Conservation (phyloP, 1,284 basidiomycete species). For the Singerocomus inundabilis region DNA sequence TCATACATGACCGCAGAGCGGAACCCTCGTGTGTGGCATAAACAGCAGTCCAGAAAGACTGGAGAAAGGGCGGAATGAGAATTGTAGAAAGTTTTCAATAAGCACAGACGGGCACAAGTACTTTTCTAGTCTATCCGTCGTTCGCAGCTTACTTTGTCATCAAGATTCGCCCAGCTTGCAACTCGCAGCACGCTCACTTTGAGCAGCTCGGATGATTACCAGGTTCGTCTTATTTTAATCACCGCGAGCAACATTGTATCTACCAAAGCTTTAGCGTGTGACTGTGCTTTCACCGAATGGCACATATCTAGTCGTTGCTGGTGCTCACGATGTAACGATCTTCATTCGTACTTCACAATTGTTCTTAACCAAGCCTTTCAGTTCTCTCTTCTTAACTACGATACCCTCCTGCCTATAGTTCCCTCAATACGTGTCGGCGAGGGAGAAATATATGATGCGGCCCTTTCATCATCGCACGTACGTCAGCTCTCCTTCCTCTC, state of each 20-base stretch:
- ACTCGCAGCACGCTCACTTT: constrained; percentile 63
- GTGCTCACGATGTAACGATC: constrained; percentile 55
- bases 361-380: constrained; percentile 33
- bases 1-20: constrained; percentile 37
- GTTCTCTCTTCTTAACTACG: constrained; percentile 70
- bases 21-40: constrained; percentile 75
- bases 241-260: not conserved
- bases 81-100: constrained; percentile 73
- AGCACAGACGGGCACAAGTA: constrained; percentile 44
- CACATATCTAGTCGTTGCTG: constrained; percentile 58
- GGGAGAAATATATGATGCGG: constrained; percentile 74
- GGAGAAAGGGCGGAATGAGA: constrained; percentile 69
- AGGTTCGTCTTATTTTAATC: constrained; percentile 48
- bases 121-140: not conserved
- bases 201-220: constrained; percentile 71
- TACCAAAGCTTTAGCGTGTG: constrained; percentile 61
- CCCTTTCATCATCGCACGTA: constrained; percentile 55
- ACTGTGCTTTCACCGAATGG: constrained; percentile 70
- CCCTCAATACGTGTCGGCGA: constrained; percentile 49
- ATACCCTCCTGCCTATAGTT: constrained; percentile 53
- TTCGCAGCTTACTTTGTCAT: constrained; percentile 11
- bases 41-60: constrained; percentile 72
- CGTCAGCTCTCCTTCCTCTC: constrained; percentile 18
- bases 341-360: not conserved
- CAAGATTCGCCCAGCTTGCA: constrained; percentile 53